Evolutionary conservation across 176 grass and related monocot genomes (phyloP).

Genomic region (Oryza rufipogon): DNA sequence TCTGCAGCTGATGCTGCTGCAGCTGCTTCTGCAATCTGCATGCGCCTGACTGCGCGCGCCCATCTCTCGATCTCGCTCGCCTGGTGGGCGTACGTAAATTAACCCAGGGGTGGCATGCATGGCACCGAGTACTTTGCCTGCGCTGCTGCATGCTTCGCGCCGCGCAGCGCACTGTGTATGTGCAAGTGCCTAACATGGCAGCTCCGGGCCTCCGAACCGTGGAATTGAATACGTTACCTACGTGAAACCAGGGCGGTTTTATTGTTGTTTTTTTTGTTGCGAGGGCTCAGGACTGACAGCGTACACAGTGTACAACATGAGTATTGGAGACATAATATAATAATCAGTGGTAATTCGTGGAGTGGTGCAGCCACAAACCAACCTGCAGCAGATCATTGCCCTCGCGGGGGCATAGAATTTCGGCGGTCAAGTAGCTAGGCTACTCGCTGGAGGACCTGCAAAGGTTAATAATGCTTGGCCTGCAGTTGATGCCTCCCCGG

Average conservation of each 20-base stretch:
- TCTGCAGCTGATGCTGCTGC: neutral
- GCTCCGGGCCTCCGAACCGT: neutral
- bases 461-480: neutral
- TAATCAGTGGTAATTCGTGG: neutral
- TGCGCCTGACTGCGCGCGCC: neutral
- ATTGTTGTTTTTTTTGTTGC: neutral
- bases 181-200: neutral
- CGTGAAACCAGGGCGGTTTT: neutral
- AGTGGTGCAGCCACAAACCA: neutral
- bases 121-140: neutral
- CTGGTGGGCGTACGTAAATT: neutral
- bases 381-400: neutral
- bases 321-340: neutral
- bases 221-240: neutral
- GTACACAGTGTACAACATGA: neutral
- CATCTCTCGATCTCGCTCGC: neutral
- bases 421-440: neutral
- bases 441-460: neutral
- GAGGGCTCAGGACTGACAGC: neutral
- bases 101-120: constrained; percentile 1
- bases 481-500: neutral
- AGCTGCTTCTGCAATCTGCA: neutral
- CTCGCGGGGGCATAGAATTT: neutral
- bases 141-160: neutral
- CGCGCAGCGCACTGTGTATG: neutral